Percentiles rank a stretch among this genome's conserved stretches.
Evolutionary conservation across 257 asterid species (phyloP).

Genomic region (Craterostigma plantagineum): DNA sequence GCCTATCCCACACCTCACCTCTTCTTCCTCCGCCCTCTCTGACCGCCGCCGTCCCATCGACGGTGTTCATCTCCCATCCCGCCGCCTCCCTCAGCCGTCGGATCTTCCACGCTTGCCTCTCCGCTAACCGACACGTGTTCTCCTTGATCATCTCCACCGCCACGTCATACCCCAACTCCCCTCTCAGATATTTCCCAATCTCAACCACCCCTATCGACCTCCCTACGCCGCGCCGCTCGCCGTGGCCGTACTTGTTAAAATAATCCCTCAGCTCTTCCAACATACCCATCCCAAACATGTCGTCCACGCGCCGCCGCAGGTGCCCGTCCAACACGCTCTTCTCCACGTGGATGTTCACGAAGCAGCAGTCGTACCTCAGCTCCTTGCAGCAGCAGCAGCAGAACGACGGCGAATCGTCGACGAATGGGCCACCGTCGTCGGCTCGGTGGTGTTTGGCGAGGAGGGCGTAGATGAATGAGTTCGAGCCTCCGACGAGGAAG

Average conservation of each 20-base stretch:
- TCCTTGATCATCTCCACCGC: conserved; percentile 36
- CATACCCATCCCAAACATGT: conserved; percentile 79
- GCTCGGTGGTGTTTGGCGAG: conserved; percentile 16
- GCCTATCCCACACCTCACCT: conserved; percentile 30
- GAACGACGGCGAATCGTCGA: conserved; percentile 12
- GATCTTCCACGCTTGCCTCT: conserved; percentile 37
- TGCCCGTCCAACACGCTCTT: conserved; percentile 34
- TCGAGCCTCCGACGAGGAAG: conserved; percentile 77
- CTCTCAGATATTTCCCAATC: conserved; percentile 27
- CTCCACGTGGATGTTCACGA: conserved; percentile 56
- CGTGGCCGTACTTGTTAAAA: conserved; percentile 10
- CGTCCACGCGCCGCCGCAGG: conserved; percentile 53
- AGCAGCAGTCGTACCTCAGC: conserved; percentile 51
- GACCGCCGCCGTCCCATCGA: conserved; percentile 42
- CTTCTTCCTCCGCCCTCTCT: conserved; percentile 15
- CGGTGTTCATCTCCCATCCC: conserved; percentile 42
- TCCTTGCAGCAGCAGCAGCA: conserved; percentile 12
- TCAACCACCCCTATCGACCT: conserved; percentile 88
- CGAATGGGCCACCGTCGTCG: conserved; percentile 38
- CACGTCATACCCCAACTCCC: conserved; percentile 13
- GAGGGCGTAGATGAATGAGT: conserved; percentile 54
- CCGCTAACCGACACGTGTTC: conserved; percentile 41
- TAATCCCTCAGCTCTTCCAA: conserved; percentile 38
- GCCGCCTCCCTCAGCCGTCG: conserved; percentile 27
- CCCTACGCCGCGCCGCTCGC: conserved; percentile 32